Evolutionary conservation across 2,329 filamentous ascomycete genomes (phyloP), one percentile per base, ranked within the genome.

Genomic region (Dryadomyces sulphureus): DNA sequence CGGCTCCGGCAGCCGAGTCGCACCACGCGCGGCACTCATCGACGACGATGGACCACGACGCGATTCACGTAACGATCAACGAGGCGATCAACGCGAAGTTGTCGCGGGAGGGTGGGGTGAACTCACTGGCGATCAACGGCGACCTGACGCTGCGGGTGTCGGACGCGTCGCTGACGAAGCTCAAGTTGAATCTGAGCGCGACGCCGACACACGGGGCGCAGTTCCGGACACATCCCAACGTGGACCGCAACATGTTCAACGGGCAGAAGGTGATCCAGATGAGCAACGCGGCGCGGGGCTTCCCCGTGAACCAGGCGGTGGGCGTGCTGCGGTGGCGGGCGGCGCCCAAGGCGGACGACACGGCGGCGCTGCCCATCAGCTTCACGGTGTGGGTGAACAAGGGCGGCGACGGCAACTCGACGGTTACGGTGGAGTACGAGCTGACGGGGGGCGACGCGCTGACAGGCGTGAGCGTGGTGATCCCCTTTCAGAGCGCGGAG

Each of bases 301-400:
- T 98, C 70, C 92, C 92, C 0, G 79, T 88, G 22, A 96, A 95
- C 66, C 93, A 94, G 60, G 79, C 84, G 16, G 90, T 96, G 48
- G 88, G 85, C 47, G 89, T 96, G 38, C 73, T 98, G 60, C 79
- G 90, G 61, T 98, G 92, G 92, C 84, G 88, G 57, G 83, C 86
- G 20, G 79, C 81, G 16, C 84, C 87, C 42, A 88, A 86, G 64
- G 72, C 75, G 2, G 88, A 93, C 54, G 86, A 93, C 55, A 65
- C 82, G 32, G 80, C 79, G 51, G 78, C 89, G 46, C 79, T 93
- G 34, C 92, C 92, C 7, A 92, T 98, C 57, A 92, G 84, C 34
- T 96, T 98, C 63, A 95, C 88, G 2, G 90, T 95, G 34, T 98
- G 92, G 92, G 86, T 94, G 50, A 95, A 94, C 65, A 88, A 89